Evolutionary conservation across 2,329 filamentous ascomycete species (phyloP), one percentile per base, ranked within the genome.

Genomic region (Aspergillus tubingensis): DNA sequence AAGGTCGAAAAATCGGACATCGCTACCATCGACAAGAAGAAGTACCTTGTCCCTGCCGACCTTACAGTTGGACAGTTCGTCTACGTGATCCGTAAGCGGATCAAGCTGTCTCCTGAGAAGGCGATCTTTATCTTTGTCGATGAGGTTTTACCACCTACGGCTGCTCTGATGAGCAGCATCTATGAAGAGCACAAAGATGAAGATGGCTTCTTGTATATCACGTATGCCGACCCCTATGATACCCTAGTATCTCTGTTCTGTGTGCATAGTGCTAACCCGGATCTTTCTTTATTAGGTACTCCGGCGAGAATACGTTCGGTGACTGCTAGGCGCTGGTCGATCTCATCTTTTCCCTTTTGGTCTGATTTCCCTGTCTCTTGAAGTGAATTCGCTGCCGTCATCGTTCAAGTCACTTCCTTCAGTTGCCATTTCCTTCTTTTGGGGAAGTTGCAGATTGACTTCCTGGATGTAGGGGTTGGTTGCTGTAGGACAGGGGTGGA

Each of bases 121-220:
- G 95, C 95, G 77, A 99, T 99, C 83, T 99, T 99, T 86, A 98
- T 99, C 86, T 99, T 98, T 82, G 95, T 99, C 75, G 94, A 98
- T 78, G 95, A 98, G 82, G 94, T 97, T 54, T 86, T 99, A 59
- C 95, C 95, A 54, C 95, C 95, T 2, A 98, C 95, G 8, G 95
- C 95, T 62, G 95, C 95, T 61, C 87, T 99, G 57, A 99, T 99
- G 95, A 96, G 92, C 84, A 96, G 91, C 79, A 98, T 99, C 82
- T 99, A 99, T 79, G 95, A 99, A 80, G 94, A 98, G 81, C 95
- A 99, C 87, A 98, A 99, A 85, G 86, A 88, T 72, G 86, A 89
- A 77, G 86, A 88, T 73, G 92, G 91, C 54, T 96, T 98, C 85
- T 86, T 99, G 62, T 99, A 99, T 84, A 99, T 99, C 82, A 98